Evolutionary conservation across 257 asterid genomes (phyloP), one percentile per base, ranked within the genome.

Genomic region (Voacanga thouarsii): DNA sequence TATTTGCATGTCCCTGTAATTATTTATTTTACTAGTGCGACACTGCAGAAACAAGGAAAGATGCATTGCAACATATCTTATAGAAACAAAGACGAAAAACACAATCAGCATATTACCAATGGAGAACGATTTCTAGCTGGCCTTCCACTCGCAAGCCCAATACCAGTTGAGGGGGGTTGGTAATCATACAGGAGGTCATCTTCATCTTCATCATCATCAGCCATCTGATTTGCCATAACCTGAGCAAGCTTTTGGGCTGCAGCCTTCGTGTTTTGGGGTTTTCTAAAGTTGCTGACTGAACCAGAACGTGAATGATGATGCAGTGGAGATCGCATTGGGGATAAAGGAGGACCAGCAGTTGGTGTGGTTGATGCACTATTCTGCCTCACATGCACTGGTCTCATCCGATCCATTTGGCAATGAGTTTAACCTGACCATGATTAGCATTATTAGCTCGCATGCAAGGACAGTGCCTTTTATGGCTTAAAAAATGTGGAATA

Each of bases 201-300:
- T 12, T 92, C 97, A 12, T 92, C 97, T 18, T 86, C 86, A 30
- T 92, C 96, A 0, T 89, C 94, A 74, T 92, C 93, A 15, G 89
- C 83, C 30, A 88, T 79, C 77, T 92, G 97, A 81, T 84, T 76
- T 55, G 99, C 90, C 99, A 95, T 95, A 44, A 91, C 94, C 84
- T 79, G 87, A 57, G 97, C 99, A 60, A 95, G 94, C 91, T 89
- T 89, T 75, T 89, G 96, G 69, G 99, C 99, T 19, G 99, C 99
- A 71, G 91, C 98, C 87, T 91, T 94, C 23, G 97, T 83, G 76
- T 87, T 86, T 74, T 87, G 96, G 12, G 97, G 92, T 65, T 85
- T 89, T 85, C 82, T 88, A 83, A 87, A 71, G 78, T 78, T 70
- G 72, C 89, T 80, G 11, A 89, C 41, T 9, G 96, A 84, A 55